Percentiles rank a stretch among this genome's conserved stretches.
Conservation (phyloP, 2,329 filamentous ascomycete species). For the Leptographium procerum region DNA sequence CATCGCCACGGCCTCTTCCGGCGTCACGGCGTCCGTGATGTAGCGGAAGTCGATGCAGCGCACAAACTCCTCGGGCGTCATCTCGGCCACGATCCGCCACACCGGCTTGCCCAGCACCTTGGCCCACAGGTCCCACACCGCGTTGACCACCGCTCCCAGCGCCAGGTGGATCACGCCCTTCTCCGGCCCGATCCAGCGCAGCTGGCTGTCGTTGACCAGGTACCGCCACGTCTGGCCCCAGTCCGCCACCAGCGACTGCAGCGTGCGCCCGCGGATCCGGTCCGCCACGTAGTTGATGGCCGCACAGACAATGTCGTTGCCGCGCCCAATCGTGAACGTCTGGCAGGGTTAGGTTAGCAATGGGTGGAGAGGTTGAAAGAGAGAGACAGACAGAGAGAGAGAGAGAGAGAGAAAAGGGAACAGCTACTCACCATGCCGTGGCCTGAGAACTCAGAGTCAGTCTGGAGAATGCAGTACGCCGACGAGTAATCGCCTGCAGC, state of each 20-base stretch:
- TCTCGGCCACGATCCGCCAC: conserved; percentile 81
- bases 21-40: conserved; percentile 86
- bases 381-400: background rate
- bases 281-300: conserved; percentile 71
- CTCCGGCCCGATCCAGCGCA: conserved; percentile 89
- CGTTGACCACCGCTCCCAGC: conserved; percentile 79
- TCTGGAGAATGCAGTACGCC: conserved; percentile 87
- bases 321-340: conserved; percentile 77
- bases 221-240: conserved; percentile 87
- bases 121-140: conserved; percentile 92
- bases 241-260: conserved; percentile 65
- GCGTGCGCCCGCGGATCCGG: conserved; percentile 62
- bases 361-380: background rate
- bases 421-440: conserved; percentile 58
- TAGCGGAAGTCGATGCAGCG: conserved; percentile 88
- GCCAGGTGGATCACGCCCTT: conserved; percentile 92
- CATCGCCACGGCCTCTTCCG: conserved; percentile 66
- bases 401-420: background rate
- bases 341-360: conserved; percentile 13
- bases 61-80: conserved; percentile 80
- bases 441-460: conserved; percentile 58
- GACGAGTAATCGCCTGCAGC: conserved; percentile 84
- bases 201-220: conserved; percentile 80
- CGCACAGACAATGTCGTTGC: conserved; percentile 84
- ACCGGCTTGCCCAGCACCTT: conserved; percentile 78